Base-by-base conservation (phyloP, 2,329 filamentous ascomycete species). In the Exophiala viscosa region DNA sequence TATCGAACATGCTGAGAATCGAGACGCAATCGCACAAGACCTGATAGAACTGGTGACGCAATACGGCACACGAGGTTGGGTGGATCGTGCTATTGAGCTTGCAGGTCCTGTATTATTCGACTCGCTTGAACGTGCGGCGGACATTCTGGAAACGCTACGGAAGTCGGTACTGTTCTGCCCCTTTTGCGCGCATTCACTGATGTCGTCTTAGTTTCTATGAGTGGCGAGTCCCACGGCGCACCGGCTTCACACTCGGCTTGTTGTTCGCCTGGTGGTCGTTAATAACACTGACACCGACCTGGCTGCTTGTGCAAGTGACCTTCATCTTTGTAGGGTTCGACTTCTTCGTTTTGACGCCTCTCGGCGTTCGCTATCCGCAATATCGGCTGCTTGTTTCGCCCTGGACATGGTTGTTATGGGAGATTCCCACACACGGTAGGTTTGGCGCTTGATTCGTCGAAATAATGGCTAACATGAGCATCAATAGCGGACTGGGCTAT, bases 401-500 rank as follows among this genome's bases (percentile, higher is more conserved):
- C 5, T n/a, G 42, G 13, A 50, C 35, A 11, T 54, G 50, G 54
- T 9, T 57, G 13, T 23, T 57, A 6, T 54, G 54, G 54, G 46
- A 44, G 42, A 49, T 49, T 15, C 54, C 54, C 20, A 54, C 51
- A 15, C 54, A 57, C 33, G 54, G 54, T 56, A 44, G 15, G 34
- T 18, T 34, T n/a, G n/a, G n/a, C n/a, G n/a, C 13, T 14, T 48
- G 13, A 28, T 28, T 28, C 28, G 42, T 11, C 40, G n/a, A 33
- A 2, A n/a, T 3, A 5, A 17, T 31, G 28, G 39, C 45, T 48
- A 11, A 32, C 20, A 18, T 15, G 8, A n/a, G n/a, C 36, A 28
- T 20, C 5, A 11, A 56, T n/a, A n/a, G 54, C 47, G 14, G 54
- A 57, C 23, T 57, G 54, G 54, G 54, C 54, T 17, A 47, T 57